Evolutionary conservation across 352 stramenopile genomes (phyloP), one percentile per base, ranked within the genome.

Genomic region (Globisporangium echinulatum): DNA sequence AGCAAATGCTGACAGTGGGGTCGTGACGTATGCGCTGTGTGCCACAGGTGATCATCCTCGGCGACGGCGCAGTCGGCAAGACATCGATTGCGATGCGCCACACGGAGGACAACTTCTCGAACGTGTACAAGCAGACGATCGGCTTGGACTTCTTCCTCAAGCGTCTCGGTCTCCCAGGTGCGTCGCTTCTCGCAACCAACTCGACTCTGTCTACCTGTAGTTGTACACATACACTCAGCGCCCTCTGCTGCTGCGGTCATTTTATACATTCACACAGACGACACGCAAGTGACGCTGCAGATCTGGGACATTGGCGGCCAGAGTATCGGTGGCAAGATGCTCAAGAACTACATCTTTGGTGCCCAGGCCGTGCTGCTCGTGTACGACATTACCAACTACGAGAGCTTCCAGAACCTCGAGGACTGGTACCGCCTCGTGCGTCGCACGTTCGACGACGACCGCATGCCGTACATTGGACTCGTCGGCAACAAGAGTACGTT

Each of bases 381-480:
- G 54, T 98, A 98, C 67, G 94, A 98, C 75, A 95, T 98, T 65
- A 98, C 93, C 53, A 97, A 97, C 72, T 97, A 96, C 62, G 89
- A 98, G 64, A 97, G 87, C 58, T 98, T 98, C 63, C 87, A 95
- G 63, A 97, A 98, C 71, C 75, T 98, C 14, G 93, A 98, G 59
- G 92, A 98, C 64, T 98, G 92, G 92, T 96, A 96, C 64, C 79
- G 88, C 7, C 71, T 97, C n/a, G 92, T 97, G 49, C 74, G 83
- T 13, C 76, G 82, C 59, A 91, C 89, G n/a, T 97, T 97, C 59
- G 72, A 81, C 54, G 72, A 93, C 42, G 71, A 81, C 9, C 77
- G 72, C n/a, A 87, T 97, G 74, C 92, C 92, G 9, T 96, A 96
- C 69, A 72, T 97, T 36, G 87, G 70, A 4, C 73, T 98, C 37